phyloP scores from a whole-genome alignment of 2,329 filamentous ascomycete species.

The Pseudodiploospora longispora region DNA sequence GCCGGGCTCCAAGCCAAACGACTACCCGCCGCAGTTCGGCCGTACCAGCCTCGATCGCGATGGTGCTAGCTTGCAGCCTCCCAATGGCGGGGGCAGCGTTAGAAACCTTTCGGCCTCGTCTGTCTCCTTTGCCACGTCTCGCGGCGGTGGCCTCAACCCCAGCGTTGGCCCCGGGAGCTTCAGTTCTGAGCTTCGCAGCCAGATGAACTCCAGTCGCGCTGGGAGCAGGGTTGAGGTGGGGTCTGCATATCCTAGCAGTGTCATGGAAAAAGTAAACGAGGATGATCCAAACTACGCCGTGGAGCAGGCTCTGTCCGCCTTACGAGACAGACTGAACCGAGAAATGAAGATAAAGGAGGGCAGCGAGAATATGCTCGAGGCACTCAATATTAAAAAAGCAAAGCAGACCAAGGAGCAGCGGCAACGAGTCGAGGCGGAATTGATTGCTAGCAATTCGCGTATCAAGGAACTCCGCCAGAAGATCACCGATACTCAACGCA shows the following conservation, averaged over 20 bases:
- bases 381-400: slow-evolving; percentile 85
- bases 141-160: slow-evolving; percentile 62
- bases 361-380: slow-evolving; percentile 95
- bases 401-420: slow-evolving; percentile 90
- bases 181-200: slow-evolving; percentile 74
- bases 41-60: slow-evolving; percentile 48
- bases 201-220: slow-evolving; percentile 38
- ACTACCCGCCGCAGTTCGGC: slow-evolving; percentile 25
- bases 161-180: slow-evolving; percentile 75
- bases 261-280: slow-evolving; percentile 54
- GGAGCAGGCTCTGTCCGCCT: slow-evolving; percentile 65
- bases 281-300: slow-evolving; percentile 47
- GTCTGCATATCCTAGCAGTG: slow-evolving; percentile 28
- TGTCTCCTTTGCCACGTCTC: slow-evolving; percentile 53
- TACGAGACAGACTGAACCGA: slow-evolving; percentile 82
- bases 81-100: slow-evolving; percentile 29
- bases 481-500: slow-evolving; percentile 52
- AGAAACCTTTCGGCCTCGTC: slow-evolving; percentile 44
- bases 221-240: slow-evolving; percentile 28
- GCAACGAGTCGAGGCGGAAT: slow-evolving; percentile 72
- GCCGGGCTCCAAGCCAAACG: slow-evolving; percentile 20
- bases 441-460: slow-evolving; percentile 75
- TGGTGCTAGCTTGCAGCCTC: slow-evolving; percentile 40
- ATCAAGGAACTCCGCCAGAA: slow-evolving; percentile 53
- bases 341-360: slow-evolving; percentile 98